phyloP scores from a whole-genome alignment of 345 rosid species.

The Rhodamnia argentea region DNA sequence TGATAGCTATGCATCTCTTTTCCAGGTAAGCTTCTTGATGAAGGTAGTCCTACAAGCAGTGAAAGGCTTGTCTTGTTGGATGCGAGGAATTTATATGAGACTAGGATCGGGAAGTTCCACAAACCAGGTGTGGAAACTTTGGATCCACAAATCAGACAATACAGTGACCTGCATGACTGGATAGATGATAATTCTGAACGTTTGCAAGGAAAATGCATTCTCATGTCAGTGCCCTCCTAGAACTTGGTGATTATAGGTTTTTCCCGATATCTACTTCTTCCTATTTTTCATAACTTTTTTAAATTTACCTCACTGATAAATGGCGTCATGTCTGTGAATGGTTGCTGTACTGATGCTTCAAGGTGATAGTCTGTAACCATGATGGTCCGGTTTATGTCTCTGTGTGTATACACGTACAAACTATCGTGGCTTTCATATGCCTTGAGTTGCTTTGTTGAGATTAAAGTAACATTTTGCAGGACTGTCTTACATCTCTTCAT shows the following conservation, averaged over 20 bases:
- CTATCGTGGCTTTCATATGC: neutral
- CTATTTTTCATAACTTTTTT: neutral
- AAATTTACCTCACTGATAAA: neutral
- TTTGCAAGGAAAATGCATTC: constrained; percentile 60
- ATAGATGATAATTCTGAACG: constrained; percentile 63
- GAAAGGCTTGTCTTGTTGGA: constrained; percentile 62
- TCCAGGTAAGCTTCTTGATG: constrained; percentile 21
- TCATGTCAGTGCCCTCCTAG: constrained; percentile 45
- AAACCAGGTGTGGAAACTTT: constrained; percentile 59
- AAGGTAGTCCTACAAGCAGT: constrained; percentile 16
- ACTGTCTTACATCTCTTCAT: neutral
- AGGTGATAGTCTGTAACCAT: neutral
- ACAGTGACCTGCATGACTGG: constrained; percentile 85
- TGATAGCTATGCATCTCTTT: constrained; percentile 2
- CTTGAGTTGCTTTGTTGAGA: neutral
- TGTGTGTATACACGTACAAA: neutral
- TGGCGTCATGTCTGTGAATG: neutral
- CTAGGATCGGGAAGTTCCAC: constrained; percentile 79
- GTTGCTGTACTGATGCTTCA: neutral
- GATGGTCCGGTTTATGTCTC: neutral
- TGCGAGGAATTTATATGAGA: constrained; percentile 88
- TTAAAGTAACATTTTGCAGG: neutral
- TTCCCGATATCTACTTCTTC: neutral
- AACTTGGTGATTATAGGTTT: constrained; percentile 1
- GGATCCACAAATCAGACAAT: constrained; percentile 85